Conservation (phyloP, 129 eudicot species). For the Saussurea involucrata region DNA sequence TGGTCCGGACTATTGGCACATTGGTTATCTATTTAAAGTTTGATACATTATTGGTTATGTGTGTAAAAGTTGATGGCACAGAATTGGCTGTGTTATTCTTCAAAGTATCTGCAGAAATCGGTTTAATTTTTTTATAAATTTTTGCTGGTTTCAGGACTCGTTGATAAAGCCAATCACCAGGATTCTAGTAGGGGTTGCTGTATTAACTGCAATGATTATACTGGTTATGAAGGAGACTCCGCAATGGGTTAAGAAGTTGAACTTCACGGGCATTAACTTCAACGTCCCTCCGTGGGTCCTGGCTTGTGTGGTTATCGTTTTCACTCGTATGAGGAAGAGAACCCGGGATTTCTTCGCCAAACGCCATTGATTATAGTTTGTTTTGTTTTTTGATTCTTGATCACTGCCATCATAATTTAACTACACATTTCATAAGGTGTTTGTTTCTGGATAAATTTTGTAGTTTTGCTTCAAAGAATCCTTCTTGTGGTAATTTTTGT, state of each 20-base stretch:
- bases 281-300: conserved; percentile 78
- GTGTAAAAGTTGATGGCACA: no score
- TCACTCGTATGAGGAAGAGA: conserved; percentile 88
- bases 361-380: conserved; percentile 14
- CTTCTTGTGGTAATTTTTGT: neutral
- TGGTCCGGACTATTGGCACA: no score
- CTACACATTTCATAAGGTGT: conserved; percentile 9
- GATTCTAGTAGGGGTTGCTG: conserved; percentile 58
- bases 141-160: conserved; percentile 60
- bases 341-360: conserved; percentile 57
- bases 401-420: conserved; percentile 10
- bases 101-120: neutral
- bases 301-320: conserved; percentile 71
- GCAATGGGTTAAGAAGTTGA: conserved; percentile 58
- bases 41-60: no score
- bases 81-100: neutral
- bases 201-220: conserved; percentile 48
- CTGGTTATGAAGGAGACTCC: conserved; percentile 65
- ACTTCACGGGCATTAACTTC: conserved; percentile 40
- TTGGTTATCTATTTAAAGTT: no score
- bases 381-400: neutral
- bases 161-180: conserved; percentile 71
- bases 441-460: conserved; percentile 5
- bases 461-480: conserved; percentile 10
- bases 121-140: neutral